Conservation (phyloP, 2,329 filamentous ascomycete genomes). For the Cadophora luteo-olivacea region DNA sequence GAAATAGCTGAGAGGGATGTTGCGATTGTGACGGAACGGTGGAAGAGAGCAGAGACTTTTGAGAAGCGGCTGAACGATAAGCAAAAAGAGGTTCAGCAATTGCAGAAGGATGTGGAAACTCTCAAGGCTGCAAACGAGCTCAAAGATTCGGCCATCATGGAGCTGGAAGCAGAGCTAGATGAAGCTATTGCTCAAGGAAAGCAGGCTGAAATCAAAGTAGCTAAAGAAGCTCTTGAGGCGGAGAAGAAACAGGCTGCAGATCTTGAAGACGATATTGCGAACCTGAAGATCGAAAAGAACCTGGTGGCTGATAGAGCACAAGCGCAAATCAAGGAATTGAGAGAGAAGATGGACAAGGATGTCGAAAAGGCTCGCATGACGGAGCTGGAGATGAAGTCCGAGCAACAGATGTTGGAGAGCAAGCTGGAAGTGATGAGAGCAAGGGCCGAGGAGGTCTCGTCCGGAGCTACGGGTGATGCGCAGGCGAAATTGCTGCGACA, state of each 20-base stretch:
- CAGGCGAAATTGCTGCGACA: constrained; percentile 91
- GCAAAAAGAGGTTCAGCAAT: constrained; percentile 55
- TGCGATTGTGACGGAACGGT: constrained; percentile 53
- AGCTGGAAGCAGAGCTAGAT: constrained; percentile 73
- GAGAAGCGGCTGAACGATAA: constrained; percentile 63
- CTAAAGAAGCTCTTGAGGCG: constrained; percentile 70
- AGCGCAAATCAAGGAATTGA: constrained; percentile 72
- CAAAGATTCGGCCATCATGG: constrained; percentile 69
- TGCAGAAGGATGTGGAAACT: constrained; percentile 63
- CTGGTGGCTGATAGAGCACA: constrained; percentile 73
- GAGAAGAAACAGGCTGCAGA: constrained; percentile 64
- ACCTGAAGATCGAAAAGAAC: constrained; percentile 81
- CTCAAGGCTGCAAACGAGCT: constrained; percentile 68
- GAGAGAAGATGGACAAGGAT: constrained; percentile 75
- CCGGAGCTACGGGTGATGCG: constrained; percentile 79
- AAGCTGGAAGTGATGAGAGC: constrained; percentile 88
- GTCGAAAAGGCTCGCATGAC: constrained; percentile 71
- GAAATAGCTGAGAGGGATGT: constrained; percentile 64
- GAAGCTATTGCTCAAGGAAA: constrained; percentile 72
- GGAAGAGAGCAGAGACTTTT: constrained; percentile 57
- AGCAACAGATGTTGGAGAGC: constrained; percentile 79
- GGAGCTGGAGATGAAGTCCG: constrained; percentile 81
- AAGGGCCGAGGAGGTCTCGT: constrained; percentile 87
- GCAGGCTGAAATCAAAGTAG: constrained; percentile 68
- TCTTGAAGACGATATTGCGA: constrained; percentile 62